phyloP scores from a whole-genome alignment of 2,329 filamentous ascomycete species.

The Xylariaceae sp. region DNA sequence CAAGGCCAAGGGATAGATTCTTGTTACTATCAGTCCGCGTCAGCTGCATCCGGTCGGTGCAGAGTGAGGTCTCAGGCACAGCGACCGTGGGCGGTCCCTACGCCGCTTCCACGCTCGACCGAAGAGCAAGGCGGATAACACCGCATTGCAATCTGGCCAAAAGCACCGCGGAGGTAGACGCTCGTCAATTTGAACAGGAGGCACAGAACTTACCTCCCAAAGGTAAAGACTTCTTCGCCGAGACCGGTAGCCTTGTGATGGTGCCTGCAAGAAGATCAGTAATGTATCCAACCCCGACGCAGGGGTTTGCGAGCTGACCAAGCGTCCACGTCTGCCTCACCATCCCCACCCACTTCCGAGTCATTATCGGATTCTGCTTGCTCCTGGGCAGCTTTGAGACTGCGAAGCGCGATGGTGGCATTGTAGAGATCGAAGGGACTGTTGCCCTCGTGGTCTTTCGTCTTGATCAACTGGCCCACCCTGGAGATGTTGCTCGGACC shows the following conservation, averaged over 20 bases:
- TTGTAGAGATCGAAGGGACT: slow-evolving; percentile 92
- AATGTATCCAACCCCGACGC: too few species aligned
- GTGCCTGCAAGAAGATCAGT: slow-evolving; percentile 20
- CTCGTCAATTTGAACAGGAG: too few species aligned
- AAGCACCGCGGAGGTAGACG: too few species aligned
- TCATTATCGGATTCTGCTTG: slow-evolving; percentile 36
- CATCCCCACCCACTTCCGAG: slow-evolving; percentile 50
- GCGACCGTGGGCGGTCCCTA: too few species aligned
- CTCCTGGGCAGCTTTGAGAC: slow-evolving; percentile 37
- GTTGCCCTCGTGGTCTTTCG: slow-evolving; percentile 91
- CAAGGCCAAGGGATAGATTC: slow-evolving; percentile 84
- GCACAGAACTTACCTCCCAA: too few species aligned
- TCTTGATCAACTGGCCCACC: slow-evolving; percentile 75
- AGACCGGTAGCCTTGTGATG: slow-evolving; percentile 14
- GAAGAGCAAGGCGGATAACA: too few species aligned
- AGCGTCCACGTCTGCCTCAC: slow-evolving; percentile 22
- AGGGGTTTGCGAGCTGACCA: slow-evolving; percentile 15
- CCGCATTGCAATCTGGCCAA: too few species aligned
- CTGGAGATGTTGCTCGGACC: slow-evolving; percentile 50
- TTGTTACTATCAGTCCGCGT: too few species aligned
- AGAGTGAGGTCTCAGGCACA: too few species aligned
- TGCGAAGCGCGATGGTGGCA: slow-evolving; percentile 73
- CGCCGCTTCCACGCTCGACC: too few species aligned
- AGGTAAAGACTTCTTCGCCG: slow-evolving; percentile 85
- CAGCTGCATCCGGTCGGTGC: too few species aligned